phyloP scores from a whole-genome alignment of 1,284 basidiomycete species.

The Boletus subluridellus region DNA sequence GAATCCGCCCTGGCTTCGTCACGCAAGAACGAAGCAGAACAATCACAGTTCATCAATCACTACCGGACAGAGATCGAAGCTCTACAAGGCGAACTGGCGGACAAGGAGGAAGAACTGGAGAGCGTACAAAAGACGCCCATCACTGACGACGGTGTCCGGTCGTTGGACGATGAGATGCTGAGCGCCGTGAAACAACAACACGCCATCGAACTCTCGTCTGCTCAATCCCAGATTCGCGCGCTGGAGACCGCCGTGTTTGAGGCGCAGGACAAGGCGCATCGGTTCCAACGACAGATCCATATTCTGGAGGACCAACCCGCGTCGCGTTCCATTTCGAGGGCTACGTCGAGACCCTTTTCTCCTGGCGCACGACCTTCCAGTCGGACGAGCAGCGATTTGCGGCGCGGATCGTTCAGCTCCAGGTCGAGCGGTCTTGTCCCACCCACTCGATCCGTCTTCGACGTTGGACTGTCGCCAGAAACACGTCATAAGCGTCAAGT shows the following conservation, averaged over 20 bases:
- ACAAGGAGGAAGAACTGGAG: conserved; percentile 64
- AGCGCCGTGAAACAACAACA: conserved; percentile 67
- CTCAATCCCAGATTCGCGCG: conserved; percentile 71
- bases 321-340: conserved; percentile 40
- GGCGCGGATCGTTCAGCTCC: conserved; percentile 47
- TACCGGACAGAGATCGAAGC: conserved; percentile 66
- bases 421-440: conserved; percentile 39
- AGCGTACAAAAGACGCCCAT: conserved; percentile 32
- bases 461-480: conserved; percentile 68
- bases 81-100: conserved; percentile 54
- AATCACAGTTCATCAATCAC: conserved; percentile 56
- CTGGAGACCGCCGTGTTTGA: conserved; percentile 73
- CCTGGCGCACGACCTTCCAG: conserved; percentile 48
- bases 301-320: conserved; percentile 61
- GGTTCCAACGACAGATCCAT: conserved; percentile 65
- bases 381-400: conserved; percentile 47
- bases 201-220: conserved; percentile 71
- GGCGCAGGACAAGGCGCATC: conserved; percentile 65
- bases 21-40: conserved; percentile 49
- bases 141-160: conserved; percentile 38
- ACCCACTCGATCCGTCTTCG: conserved; percentile 52
- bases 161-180: conserved; percentile 67
- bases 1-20: conserved; percentile 26
- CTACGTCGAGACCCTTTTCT: conserved; percentile 42
- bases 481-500: conserved; percentile 81